Conservation (phyloP, 2,329 filamentous ascomycete species). For the Aspergillus intermedius region DNA sequence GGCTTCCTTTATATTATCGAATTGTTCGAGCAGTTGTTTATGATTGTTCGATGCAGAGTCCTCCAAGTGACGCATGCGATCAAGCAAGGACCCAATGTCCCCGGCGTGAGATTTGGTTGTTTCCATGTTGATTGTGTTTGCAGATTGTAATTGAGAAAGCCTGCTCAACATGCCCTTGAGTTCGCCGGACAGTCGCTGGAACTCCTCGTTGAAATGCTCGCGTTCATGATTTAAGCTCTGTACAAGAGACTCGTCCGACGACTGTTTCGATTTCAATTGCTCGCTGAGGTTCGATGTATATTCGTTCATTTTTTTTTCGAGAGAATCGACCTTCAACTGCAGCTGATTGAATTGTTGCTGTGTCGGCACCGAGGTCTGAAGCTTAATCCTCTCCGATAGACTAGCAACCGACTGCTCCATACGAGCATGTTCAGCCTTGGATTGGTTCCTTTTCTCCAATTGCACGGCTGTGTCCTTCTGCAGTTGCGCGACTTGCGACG, state of each 20-base stretch:
- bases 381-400: not conserved
- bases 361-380: not conserved
- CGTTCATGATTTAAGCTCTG: constrained; percentile 10
- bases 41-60: not conserved
- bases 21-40: constrained; percentile 2
- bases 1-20: constrained; percentile 1
- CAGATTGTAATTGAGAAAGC: constrained; percentile 3
- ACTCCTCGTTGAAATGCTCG: constrained; percentile 6
- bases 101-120: not conserved
- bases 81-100: constrained; percentile 3
- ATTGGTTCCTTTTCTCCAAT: not conserved
- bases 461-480: not conserved
- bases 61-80: constrained; percentile 3
- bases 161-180: constrained; percentile 8
- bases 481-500: not conserved
- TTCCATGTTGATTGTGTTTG: not conserved
- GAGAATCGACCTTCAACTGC: not conserved
- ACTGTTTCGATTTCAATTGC: constrained; percentile 1
- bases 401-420: not conserved
- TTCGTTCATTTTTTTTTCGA: not conserved
- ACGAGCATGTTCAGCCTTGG: not conserved
- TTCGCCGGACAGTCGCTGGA: constrained; percentile 2
- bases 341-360: not conserved
- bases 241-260: constrained; percentile 1
- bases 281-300: not conserved